Base-by-base conservation (phyloP, 352 stramenopile genomes). In the Thraustochytrium striatum region DNA sequence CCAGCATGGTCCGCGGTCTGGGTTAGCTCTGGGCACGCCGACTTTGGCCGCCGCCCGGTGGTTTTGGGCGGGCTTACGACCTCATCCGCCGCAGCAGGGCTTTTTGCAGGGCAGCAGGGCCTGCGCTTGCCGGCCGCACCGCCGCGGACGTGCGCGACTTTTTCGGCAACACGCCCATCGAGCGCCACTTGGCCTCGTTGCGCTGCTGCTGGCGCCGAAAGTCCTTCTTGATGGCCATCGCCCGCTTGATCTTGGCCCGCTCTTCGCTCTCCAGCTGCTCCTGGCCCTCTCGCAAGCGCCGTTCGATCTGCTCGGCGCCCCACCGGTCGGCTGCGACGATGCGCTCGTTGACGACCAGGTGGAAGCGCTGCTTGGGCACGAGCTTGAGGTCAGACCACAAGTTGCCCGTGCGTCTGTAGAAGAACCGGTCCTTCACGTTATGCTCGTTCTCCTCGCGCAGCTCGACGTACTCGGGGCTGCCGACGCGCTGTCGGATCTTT, bases 321-420 rank as follows among this genome's bases (percentile, higher is more conserved):
- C 32, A 9, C 3, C 50, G 35, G 7, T 75, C 65, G 21, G 58
- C 68, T 8, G 25, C 41, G 43, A 75, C 25, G 61, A 75, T 75
- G 52, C 41, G 65, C 43, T 65, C 25, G 25, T 75, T 50, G 9
- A 75, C 3, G 5, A 75, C 65, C 1, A 75, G 65, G 52, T 75
- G 44, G 30, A 75, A 32, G 1, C 65, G 44, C 8, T 72, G 13
- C 16, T 75, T 21, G 1, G 65, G 65, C 28, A 75, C 65, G 25
- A 61, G 65, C 19, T 61, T 75, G 19, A 75, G 30, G 1, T 72
- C 41, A 32, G 41, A 35, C 65, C 65, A 75, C 8, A 75, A 32
- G 32, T 61, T 61, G 39, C 41, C 65, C 13, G 41, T 25, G 7
- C 41, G 19, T 16, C 41, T 39, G 41, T 72, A 75, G 35, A 43